Evolutionary conservation across 1,284 basidiomycete species (phyloP), one percentile per base, ranked within the genome.

Genomic region (Pterulicium gracile): DNA sequence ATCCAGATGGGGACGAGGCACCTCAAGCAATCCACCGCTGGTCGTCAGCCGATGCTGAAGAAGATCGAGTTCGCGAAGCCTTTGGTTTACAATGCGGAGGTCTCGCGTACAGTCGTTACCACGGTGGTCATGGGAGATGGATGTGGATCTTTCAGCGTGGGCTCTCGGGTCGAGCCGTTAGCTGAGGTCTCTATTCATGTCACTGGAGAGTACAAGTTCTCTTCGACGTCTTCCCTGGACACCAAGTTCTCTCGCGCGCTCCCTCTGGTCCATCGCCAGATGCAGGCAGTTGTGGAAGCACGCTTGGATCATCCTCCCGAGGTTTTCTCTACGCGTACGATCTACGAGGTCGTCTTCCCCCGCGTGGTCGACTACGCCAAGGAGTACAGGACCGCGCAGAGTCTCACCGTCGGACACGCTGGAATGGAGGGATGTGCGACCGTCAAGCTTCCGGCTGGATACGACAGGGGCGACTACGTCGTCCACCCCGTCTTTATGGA

Each of bases 311-410:
- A 51, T 3, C 44, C 47, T 0, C 55, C 59, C 1, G 77, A 83
- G 54, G 65, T 67, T 0, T 77, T 81, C 56, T 71, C 67, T 3
- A 68, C 71, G n/a, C 72, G 70, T 22, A 77, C 73, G 0, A 59
- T 69, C 2, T 86, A 87, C 55, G 72, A 81, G 27, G 64, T 79
- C 27, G 72, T 83, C 42, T 85, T 86, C 54, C 70, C 81, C 13
- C 74, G 76, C 7, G 68, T 85, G 27, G 82, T 87, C 24, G 64
- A 72, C n/a, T 87, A 87, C 52, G 65, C 72, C 1, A 58, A 66
- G 24, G 60, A 66, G 23, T 85, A 81, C 57, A 79, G 70, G 19
- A 71, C 75, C 4, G 72, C 86, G 44, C 62, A 68, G 47, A 69
- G 68, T 0, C 61, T 87, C 39, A 69, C 67, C 5, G 62, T 85